A percentile compares a stretch with the other conserved stretches of the same genome.
Evolutionary conservation across 2,329 filamentous ascomycete species (phyloP).

Genomic region (Graphiopsis chlorocephala): DNA sequence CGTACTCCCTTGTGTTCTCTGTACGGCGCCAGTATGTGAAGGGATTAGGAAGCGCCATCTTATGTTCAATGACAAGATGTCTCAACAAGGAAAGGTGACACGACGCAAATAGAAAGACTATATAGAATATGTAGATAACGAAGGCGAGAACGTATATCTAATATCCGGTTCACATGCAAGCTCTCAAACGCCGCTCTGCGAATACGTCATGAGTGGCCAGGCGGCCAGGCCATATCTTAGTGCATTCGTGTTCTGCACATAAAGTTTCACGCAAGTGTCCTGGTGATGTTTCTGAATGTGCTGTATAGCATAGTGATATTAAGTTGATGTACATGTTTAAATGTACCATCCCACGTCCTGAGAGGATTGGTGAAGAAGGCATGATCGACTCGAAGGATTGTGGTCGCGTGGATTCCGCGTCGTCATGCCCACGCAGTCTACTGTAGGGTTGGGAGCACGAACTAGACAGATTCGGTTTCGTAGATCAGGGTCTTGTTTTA

Average conservation of each 20-base stretch:
- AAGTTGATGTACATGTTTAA: neutral
- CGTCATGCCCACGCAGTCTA: neutral
- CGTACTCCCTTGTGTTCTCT: conserved; percentile 44
- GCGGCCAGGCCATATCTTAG: neutral
- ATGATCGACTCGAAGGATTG: conserved; percentile 1
- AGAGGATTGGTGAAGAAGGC: neutral
- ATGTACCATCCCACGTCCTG: neutral
- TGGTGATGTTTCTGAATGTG: neutral
- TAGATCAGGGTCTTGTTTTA: neutral
- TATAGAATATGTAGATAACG: neutral
- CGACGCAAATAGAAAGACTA: neutral
- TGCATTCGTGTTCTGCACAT: neutral
- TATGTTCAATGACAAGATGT: no score
- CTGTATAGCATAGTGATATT: neutral
- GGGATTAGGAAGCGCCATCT: conserved; percentile 46
- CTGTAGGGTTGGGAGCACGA: neutral
- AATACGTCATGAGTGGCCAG: conserved; percentile 6
- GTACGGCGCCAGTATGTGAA: conserved; percentile 39
- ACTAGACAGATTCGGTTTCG: neutral
- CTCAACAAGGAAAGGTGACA: neutral
- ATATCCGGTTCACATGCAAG: neutral
- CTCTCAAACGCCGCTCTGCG: neutral
- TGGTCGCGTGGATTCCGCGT: neutral
- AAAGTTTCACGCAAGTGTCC: neutral
- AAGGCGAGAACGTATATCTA: neutral